Conservation (phyloP, 129 eudicot species). For the Centella asiatica region DNA sequence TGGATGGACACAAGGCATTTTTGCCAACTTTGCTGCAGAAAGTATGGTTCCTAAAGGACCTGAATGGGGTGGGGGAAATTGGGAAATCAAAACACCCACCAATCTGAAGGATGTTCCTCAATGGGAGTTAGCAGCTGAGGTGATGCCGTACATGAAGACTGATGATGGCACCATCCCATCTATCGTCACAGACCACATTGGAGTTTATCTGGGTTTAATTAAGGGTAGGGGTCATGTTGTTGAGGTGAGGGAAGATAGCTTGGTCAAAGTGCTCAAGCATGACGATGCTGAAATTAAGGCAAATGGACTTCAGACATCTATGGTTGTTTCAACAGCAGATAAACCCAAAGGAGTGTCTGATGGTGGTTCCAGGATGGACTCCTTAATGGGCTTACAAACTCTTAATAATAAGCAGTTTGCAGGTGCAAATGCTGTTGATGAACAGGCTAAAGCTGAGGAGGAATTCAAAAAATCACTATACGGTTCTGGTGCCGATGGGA, state of each 20-base stretch:
- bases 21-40: constrained; percentile 98
- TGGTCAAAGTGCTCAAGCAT: constrained; percentile 64
- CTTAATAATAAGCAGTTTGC: constrained; percentile 46
- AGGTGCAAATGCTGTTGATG: constrained; percentile 45
- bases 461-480: constrained; percentile 74
- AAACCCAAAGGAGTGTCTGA: constrained; percentile 31
- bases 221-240: constrained; percentile 90
- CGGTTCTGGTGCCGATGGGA: constrained; percentile 65
- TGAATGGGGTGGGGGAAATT: constrained; percentile 99
- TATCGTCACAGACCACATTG: constrained; percentile 81
- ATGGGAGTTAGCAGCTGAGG: constrained; percentile 98
- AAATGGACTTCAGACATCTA: constrained; percentile 40
- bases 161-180: constrained; percentile 94
- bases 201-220: constrained; percentile 83
- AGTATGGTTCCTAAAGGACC: constrained; percentile 98
- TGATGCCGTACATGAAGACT: constrained; percentile 95
- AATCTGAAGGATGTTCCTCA: constrained; percentile 77
- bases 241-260: constrained; percentile 85
- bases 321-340: constrained; percentile 32
- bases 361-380: constrained; percentile 28
- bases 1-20: constrained; percentile 99
- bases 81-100: constrained; percentile 92
- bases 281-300: constrained; percentile 34
- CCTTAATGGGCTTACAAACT: constrained; percentile 75
- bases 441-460: constrained; percentile 87